Percentiles rank a stretch among this genome's conserved stretches.
phyloP scores from a whole-genome alignment of 371 early-diverging fungal species.

The Lichtheimia ramosa region DNA sequence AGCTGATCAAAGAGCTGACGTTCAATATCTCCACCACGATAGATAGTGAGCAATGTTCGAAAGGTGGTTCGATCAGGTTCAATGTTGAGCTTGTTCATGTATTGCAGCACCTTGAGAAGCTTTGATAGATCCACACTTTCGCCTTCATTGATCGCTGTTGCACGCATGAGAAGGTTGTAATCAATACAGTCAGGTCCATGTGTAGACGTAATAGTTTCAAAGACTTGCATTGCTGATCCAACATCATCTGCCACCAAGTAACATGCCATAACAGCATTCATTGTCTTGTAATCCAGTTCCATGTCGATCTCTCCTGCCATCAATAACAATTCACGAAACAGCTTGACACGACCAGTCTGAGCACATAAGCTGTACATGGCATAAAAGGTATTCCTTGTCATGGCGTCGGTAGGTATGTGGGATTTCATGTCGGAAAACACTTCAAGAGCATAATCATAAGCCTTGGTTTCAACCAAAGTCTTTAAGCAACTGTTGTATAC shows the following conservation, averaged over 20 bases:
- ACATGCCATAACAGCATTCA: conserved; percentile 33
- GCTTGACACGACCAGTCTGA: conserved; percentile 25
- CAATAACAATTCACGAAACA: conserved; percentile 22
- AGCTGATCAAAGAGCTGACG: conserved; percentile 20
- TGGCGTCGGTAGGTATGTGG: neutral
- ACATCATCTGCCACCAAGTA: conserved; percentile 25
- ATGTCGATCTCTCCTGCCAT: conserved; percentile 12
- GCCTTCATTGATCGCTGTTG: conserved; percentile 12
- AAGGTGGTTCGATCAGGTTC: conserved; percentile 32
- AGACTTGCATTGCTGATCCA: conserved; percentile 24
- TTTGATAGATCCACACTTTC: conserved; percentile 18
- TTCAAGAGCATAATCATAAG: conserved; percentile 7
- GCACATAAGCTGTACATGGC: conserved; percentile 30
- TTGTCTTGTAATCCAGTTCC: conserved; percentile 20
- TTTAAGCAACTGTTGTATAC: conserved; percentile 18
- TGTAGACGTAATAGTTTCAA: conserved; percentile 23
- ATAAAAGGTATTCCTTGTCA: conserved; percentile 8
- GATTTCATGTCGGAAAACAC: conserved; percentile 17
- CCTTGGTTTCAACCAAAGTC: conserved; percentile 19
- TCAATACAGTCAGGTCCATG: conserved; percentile 41
- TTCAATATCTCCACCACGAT: conserved; percentile 21
- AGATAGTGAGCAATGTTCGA: conserved; percentile 28
- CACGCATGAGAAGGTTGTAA: conserved; percentile 41
- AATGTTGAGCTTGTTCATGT: conserved; percentile 37
- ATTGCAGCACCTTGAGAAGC: conserved; percentile 32